These are phyloP conservation scores for Panaeolus papilionaceus DNA, from an alignment of 768 basidiomycete genomes.

Conservation along the genomic window DNA sequence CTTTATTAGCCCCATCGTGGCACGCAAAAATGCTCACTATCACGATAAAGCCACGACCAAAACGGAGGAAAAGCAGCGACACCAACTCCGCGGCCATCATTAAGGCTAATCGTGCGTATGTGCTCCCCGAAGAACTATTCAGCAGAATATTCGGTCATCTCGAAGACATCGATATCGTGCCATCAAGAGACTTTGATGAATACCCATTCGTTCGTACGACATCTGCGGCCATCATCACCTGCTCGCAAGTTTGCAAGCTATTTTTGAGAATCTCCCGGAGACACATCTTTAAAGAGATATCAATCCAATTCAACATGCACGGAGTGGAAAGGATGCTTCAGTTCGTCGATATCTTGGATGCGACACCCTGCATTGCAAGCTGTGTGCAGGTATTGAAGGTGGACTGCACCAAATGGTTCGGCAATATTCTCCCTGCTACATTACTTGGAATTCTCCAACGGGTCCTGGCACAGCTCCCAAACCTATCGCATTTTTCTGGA, in stretches of 20 bases:
- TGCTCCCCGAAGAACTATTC: background rate
- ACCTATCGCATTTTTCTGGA: background rate
- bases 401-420: conserved; percentile 2
- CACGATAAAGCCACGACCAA: background rate
- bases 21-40: background rate
- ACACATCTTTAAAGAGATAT: background rate
- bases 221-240: background rate
- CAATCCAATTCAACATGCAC: background rate
- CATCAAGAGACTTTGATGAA: background rate
- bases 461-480: background rate
- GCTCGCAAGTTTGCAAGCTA: conserved; percentile 6
- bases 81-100: no score
- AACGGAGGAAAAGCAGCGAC: background rate
- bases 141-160: background rate
- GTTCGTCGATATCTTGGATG: background rate
- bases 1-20: background rate
- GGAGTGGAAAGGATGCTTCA: background rate
- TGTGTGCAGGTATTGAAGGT: background rate
- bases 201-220: background rate
- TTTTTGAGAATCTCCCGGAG: background rate
- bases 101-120: background rate
- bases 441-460: background rate
- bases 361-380: background rate
- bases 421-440: background rate
- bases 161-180: background rate